A percentile compares a stretch with the other conserved stretches of the same genome.
Evolutionary conservation across 129 eudicot genomes (phyloP).

Genomic region (Dittrichia graveolens): DNA sequence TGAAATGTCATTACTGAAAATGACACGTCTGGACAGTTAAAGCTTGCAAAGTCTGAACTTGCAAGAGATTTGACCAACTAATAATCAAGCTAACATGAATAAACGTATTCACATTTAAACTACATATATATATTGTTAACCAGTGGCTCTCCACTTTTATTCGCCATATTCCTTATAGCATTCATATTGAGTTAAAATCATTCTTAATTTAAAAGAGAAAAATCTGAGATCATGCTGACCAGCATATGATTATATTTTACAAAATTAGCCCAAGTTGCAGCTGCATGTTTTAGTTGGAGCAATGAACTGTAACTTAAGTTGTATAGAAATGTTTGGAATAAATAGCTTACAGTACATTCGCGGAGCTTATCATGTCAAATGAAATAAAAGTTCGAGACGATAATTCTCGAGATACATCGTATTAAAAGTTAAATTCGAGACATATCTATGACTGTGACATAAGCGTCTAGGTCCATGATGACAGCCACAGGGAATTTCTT

Average conservation of each 20-base stretch:
- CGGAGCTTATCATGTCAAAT: too few relatives aligned
- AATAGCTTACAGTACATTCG: too few relatives aligned
- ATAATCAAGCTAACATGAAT: conserved; percentile 8
- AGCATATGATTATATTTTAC: too few relatives aligned
- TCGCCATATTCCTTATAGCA: not conserved
- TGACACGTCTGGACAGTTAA: conserved; percentile 16
- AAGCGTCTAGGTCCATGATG: conserved; percentile 14
- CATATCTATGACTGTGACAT: not conserved
- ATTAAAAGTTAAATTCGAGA: too few relatives aligned
- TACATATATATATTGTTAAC: not conserved
- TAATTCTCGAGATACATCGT: too few relatives aligned
- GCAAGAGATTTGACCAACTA: conserved; percentile 8
- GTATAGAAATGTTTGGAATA: too few relatives aligned
- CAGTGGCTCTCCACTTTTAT: not conserved
- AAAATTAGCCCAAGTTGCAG: too few relatives aligned
- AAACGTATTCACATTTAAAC: not conserved
- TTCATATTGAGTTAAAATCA: not conserved
- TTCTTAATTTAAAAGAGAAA: not conserved
- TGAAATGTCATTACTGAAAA: conserved; percentile 24
- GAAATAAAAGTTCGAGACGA: too few relatives aligned
- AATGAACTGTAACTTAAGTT: too few relatives aligned
- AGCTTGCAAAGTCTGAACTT: conserved; percentile 30
- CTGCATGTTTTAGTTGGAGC: too few relatives aligned
- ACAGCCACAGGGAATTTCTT: conserved; percentile 30
- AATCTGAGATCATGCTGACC: not conserved